Evolutionary conservation across 1,284 basidiomycete species (phyloP), one percentile per base, ranked within the genome.

Genomic region (Marasmius fiardii): DNA sequence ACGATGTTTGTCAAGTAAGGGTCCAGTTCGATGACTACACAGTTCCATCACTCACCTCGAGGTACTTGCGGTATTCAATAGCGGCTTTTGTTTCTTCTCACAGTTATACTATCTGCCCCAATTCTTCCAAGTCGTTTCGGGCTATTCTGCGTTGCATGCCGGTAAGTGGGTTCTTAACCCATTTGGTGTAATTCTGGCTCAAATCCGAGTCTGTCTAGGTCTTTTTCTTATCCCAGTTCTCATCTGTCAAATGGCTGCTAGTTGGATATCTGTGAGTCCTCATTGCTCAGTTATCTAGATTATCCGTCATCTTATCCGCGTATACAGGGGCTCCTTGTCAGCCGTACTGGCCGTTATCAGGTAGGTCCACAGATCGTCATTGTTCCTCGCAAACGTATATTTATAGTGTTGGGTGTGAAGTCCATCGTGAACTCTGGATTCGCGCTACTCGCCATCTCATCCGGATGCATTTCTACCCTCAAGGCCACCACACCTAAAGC

Each of bases 111-210:
- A 88, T 62, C 76, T 91, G 0, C 88, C 88, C 0, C 85, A 89
- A 59, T 92, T 83, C 67, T 88, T 89, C 67, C 89, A 92, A 69
- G 80, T 90, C 2, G 85, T 81, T 2, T 71, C 86, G 18, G 84
- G 82, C 1, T 86, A 78, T 59, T 77, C 79, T 6, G 81, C 88
- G 0, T 81, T 89, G 37, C 78, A 78, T 8, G 73, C 73, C 8
- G 59, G 20, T 31, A 31, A 4, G 28, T 59, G 26, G 11, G 43
- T 33, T 21, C 31, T 31, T 20, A 18, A 43, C 41, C 44, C n/a
- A 20, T 45, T 34, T 0, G 10, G 35, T 31, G 12, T 37, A 4
- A 18, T n/a, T 14, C 34, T 20, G 10, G n/a, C 31, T 12, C 18
- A 11, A 12, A 6, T 20, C 23, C 7, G 16, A 43, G 4, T 8